Base-by-base conservation (phyloP, 139 green algal species). In the Chlorella sp. region DNA sequence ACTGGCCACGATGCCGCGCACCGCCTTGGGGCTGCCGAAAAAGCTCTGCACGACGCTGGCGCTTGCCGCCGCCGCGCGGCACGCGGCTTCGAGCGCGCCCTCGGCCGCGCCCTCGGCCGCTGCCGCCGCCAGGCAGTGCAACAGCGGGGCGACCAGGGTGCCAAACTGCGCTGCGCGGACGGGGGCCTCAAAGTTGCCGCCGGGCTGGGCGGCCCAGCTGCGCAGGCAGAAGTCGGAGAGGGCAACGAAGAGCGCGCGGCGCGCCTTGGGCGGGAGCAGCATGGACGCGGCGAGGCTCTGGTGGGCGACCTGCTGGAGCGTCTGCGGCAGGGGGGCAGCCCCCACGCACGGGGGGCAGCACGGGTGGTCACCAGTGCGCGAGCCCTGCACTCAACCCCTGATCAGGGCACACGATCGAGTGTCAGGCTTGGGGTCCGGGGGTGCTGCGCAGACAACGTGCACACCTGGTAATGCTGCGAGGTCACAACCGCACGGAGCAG, bases 161-260 rank as follows among this genome's bases (percentile, higher is more conserved):
- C 7, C 50, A 36, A 79, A 79, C 0, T 35, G 51, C 27, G 61
- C 61, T 21, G 29, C 25, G 7, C 72, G 60, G 12, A 45, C 45
- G 0, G 41, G 45, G 0, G 46, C n/a, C 11, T 53, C 31, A 36
- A 71, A 78, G 25, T 63, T 35, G 6, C 45, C 60, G 2, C 45
- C 60, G 0, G 60, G 59, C 35, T 71, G 72, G 33, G 29, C 40
- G 2, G 64, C 42, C 76, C 76, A 82, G 61, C 76, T 53, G 53
- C 76, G 53, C 5, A 77, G 71, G 25, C 36, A 14, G 0, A 82
- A 67, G 61, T 82, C 76, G 17, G 76, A 82, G 27, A 82, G 61
- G 40, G n/a, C 29, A 8, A 77, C 33, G 25, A 59, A 61, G 36
- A 82, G 61, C 15, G 76, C 60, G 9, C 76, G 66, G 6, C 25